Percentiles rank a stretch among this genome's conserved stretches.
Conservation (phyloP, 2,329 filamentous ascomycete genomes). For the Daldinia sp. region DNA sequence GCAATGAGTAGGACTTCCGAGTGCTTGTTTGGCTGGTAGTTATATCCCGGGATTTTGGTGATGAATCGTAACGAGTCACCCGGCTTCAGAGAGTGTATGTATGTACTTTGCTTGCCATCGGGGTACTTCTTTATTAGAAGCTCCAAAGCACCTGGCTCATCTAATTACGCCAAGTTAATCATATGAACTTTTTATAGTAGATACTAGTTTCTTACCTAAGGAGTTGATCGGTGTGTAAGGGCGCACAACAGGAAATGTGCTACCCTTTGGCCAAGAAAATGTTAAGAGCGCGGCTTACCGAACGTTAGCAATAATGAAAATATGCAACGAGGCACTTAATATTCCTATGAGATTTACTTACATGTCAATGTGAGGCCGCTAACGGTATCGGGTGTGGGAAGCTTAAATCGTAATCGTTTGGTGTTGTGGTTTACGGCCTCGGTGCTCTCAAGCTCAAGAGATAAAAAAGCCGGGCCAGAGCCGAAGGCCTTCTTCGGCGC, state of each 20-base stretch:
- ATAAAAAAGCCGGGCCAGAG: constrained; percentile 57
- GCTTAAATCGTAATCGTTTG: constrained; percentile 67
- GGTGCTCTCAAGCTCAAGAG: constrained; percentile 63
- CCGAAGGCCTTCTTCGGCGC: constrained; percentile 51
- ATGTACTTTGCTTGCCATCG: constrained; percentile 70
- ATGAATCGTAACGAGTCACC: constrained; percentile 72
- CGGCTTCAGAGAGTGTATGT: constrained; percentile 74
- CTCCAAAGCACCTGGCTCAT: constrained; percentile 70
- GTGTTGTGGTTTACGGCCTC: constrained; percentile 70
- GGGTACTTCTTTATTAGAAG: constrained; percentile 78
- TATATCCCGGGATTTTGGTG: constrained; percentile 64
- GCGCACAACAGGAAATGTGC: constrained; percentile 69
- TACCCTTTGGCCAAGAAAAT: constrained; percentile 67
- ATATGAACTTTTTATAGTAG: constrained; percentile 13
- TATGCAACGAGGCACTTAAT: neutral
- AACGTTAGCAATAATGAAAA: constrained; percentile 6
- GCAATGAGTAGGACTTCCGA: constrained; percentile 73
- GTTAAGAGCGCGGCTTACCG: constrained; percentile 68
- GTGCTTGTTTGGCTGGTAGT: constrained; percentile 65
- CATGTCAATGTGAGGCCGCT: constrained; percentile 65
- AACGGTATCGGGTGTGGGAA: constrained; percentile 60
- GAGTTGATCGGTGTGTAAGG: constrained; percentile 75
- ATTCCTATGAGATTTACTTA: constrained; percentile 44
- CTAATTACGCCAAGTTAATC: constrained; percentile 49
- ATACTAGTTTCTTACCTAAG: constrained; percentile 53